Evolutionary conservation across 2,329 filamentous ascomycete genomes (phyloP).

Genomic region (Endocalyx cinctus): DNA sequence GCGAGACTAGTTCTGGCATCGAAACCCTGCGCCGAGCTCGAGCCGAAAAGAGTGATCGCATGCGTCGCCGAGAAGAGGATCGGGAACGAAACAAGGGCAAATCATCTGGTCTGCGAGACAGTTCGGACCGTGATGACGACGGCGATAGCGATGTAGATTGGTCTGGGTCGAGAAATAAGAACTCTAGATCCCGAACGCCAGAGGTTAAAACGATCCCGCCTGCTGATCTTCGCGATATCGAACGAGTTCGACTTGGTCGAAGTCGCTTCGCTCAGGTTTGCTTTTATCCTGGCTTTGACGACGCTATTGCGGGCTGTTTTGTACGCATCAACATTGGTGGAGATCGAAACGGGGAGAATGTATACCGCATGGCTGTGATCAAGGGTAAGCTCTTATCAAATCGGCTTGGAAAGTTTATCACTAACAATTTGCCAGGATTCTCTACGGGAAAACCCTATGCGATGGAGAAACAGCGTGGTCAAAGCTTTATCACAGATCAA

Average conservation of each 20-base stretch:
- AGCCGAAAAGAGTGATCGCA: constrained; percentile 61
- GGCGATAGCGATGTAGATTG: constrained; percentile 79
- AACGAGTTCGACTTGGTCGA: constrained; percentile 78
- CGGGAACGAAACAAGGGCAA: constrained; percentile 50
- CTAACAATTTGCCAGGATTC: too few species aligned
- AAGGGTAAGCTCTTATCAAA: too few species aligned
- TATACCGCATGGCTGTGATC: constrained; percentile 85
- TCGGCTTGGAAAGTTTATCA: too few species aligned
- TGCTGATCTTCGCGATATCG: constrained; percentile 73
- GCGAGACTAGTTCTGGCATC: constrained; percentile 67
- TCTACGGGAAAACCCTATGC: constrained; percentile 76
- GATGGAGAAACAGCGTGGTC: constrained; percentile 68
- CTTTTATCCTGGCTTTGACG: constrained; percentile 87
- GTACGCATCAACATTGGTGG: constrained; percentile 79
- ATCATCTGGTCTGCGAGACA: constrained; percentile 36
- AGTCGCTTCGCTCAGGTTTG: constrained; percentile 86
- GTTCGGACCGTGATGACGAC: constrained; percentile 52
- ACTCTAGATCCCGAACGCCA: constrained; percentile 45
- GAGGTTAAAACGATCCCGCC: constrained; percentile 63
- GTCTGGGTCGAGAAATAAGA: constrained; percentile 51
- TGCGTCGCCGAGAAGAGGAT: constrained; percentile 59
- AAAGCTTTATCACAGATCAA: constrained; percentile 76
- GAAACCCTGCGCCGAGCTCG: constrained; percentile 61
- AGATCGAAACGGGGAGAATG: constrained; percentile 62
- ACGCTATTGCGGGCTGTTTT: constrained; percentile 77